Evolutionary conservation across 2,329 filamentous ascomycete species (phyloP), one percentile per base, ranked within the genome.

Genomic region (Cercospora zeae-maydis): DNA sequence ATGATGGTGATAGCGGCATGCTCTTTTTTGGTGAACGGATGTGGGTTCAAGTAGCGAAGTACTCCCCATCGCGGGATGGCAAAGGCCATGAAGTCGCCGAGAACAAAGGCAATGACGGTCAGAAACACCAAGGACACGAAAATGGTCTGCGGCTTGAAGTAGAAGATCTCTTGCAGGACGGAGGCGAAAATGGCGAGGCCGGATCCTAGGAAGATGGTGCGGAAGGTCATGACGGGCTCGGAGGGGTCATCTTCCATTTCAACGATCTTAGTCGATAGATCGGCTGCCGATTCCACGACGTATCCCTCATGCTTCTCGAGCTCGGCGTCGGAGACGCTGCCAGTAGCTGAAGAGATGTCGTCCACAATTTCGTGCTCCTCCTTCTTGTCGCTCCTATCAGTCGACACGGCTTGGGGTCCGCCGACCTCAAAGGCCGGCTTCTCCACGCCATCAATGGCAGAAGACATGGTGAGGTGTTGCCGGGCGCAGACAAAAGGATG

Each of bases 71-170:
- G 72, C 0, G 79, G 78, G 19, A 80, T 75, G 2, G 72, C 59
- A 9, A 67, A 56, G 2, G 75, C 73, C 75, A 80, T 74, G 9
- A 71, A 69, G 52, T 79, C 75, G 11, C 79, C 79, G 9, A 79
- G 66, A 9, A 80, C 69, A 60, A 81, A 82, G 34, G 74, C 75
- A 13, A 82, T 74, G 30, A 82, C 77, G 2, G 76, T 75, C 59
- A 82, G 62, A 68, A 82, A 81, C 19, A 81, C 77, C 14, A 75
- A 70, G 1, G 77, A 79, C 9, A 82, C 77, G 27, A 67, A 75
- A 53, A 82, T 76, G 4, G 73, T 74, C 67, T 81, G 80, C 1
- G 80, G 80, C 67, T 81, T 81, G 74, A 82, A 82, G 56, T 78
- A 77, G 67, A 77, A 82, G 60, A 82, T 81, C 34, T 77, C 76